A percentile compares a stretch with the other conserved stretches of the same genome.
These are phyloP conservation scores for Endothia cerciana DNA, from an alignment of 2,329 filamentous ascomycete genomes.

Conservation along the genomic window DNA sequence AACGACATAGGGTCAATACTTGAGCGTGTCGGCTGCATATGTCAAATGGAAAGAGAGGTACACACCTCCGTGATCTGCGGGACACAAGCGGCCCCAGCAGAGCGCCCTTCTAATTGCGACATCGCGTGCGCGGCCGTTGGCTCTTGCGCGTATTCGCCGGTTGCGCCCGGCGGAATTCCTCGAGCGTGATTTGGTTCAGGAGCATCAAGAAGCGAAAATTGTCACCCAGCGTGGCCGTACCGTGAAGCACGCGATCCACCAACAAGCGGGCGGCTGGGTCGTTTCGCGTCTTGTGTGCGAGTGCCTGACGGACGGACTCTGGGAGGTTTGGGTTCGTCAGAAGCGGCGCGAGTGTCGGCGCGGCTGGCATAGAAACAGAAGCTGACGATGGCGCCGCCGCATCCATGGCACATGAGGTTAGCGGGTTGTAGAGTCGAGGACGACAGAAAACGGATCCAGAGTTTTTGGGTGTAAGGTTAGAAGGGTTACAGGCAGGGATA, in stretches of 20 bases:
- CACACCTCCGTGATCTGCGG: constrained; percentile 45
- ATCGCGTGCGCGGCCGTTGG: constrained; percentile 17
- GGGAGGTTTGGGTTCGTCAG: constrained; percentile 6
- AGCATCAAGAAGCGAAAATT: constrained; percentile 7
- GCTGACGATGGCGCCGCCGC: constrained; percentile 7
- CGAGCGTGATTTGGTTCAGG: constrained; percentile 14
- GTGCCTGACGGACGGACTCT: neutral
- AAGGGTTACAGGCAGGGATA: constrained; percentile 4
- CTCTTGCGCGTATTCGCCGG: constrained; percentile 10
- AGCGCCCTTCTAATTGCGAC: constrained; percentile 19
- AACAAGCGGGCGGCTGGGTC: constrained; percentile 2
- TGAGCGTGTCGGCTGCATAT: neutral
- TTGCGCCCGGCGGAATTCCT: constrained; percentile 9
- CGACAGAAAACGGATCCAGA: neutral
- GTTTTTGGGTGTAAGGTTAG: neutral
- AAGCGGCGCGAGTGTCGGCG: constrained; percentile 3
- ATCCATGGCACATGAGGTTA: constrained; percentile 13
- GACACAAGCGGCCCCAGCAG: constrained; percentile 32
- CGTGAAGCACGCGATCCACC: constrained; percentile 3
- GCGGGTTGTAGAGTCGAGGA: neutral
- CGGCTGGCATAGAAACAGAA: neutral
- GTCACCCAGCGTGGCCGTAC: neutral
- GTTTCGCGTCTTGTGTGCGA: constrained; percentile 1
- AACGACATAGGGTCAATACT: neutral
- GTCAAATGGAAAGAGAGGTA: constrained; percentile 24